Evolutionary conservation across 2,329 filamentous ascomycete genomes (phyloP).

Genomic region (Arachnomyces sp.): DNA sequence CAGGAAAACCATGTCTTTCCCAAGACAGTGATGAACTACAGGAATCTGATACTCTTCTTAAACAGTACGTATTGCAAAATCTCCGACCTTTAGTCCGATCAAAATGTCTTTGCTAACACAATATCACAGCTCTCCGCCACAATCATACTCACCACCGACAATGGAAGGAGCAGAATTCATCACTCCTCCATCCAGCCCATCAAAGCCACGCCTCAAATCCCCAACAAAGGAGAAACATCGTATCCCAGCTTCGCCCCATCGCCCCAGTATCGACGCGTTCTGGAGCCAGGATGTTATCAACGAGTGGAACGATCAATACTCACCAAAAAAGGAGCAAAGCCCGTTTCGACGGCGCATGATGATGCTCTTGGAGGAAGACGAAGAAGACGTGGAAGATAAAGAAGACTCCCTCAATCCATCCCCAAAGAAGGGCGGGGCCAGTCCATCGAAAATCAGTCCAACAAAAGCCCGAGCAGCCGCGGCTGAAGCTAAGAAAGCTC

Average conservation of each 20-base stretch:
- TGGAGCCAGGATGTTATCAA: constrained; percentile 47
- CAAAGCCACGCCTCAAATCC: constrained; percentile 36
- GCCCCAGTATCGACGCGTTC: constrained; percentile 46
- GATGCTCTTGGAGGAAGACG: constrained; percentile 30
- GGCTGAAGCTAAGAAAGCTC: constrained; percentile 28
- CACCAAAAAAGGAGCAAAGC: constrained; percentile 38
- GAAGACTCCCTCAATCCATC: constrained; percentile 19
- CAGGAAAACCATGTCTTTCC: constrained; percentile 3
- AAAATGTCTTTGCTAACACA: background rate
- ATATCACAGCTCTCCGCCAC: background rate
- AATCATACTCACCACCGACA: background rate
- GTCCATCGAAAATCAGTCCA: constrained; percentile 14
- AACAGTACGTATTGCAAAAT: background rate
- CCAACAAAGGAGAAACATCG: constrained; percentile 38
- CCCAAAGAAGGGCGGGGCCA: constrained; percentile 29
- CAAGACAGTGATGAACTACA: background rate
- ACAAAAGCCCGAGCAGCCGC: constrained; percentile 18
- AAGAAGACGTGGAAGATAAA: constrained; percentile 21
- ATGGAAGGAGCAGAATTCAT: constrained; percentile 12
- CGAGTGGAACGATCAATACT: constrained; percentile 49
- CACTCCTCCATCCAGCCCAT: constrained; percentile 40
- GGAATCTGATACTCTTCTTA: background rate
- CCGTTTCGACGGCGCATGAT: constrained; percentile 7
- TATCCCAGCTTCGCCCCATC: constrained; percentile 44
- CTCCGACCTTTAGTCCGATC: background rate